Conservation (phyloP, 164 flowering plant species). For the Taxillus chinensis region DNA sequence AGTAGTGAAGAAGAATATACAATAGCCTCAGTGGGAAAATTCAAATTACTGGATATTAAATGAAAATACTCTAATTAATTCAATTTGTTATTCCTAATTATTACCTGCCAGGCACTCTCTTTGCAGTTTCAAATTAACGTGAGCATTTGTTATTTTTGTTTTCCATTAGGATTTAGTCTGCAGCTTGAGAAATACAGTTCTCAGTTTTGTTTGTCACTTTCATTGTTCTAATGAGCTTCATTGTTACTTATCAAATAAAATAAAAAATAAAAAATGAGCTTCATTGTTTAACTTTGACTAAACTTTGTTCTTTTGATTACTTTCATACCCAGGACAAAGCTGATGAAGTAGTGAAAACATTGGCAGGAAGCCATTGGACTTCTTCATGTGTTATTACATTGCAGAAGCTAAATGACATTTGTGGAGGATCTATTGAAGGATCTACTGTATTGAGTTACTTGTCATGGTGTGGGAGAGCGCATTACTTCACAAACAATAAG, state of each 20-base stretch:
- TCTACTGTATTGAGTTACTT: conserved; percentile 55
- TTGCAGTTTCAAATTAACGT: too few relatives aligned
- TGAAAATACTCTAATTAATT: too few relatives aligned
- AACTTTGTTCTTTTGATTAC: not conserved
- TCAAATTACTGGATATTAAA: too few relatives aligned
- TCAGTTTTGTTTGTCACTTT: too few relatives aligned
- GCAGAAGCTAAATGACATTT: conserved; percentile 42
- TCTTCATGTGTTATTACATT: conserved; percentile 56
- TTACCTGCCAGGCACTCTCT: too few relatives aligned
- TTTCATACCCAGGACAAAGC: conserved; percentile 44
- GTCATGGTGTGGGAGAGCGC: conserved; percentile 52
- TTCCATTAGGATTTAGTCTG: too few relatives aligned
- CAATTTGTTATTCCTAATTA: too few relatives aligned
- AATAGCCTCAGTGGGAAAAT: too few relatives aligned
- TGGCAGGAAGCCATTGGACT: conserved; percentile 76
- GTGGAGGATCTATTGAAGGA: conserved; percentile 60
- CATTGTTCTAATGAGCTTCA: not conserved
- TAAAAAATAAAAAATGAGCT: not conserved
- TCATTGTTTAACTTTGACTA: not conserved
- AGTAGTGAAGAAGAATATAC: too few relatives aligned
- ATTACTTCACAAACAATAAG: conserved; percentile 27
- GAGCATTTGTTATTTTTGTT: too few relatives aligned
- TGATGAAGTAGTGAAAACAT: conserved; percentile 30
- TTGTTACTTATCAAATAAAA: not conserved
- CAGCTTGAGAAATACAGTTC: too few relatives aligned